These are phyloP conservation scores for Globisporangium heterothallicum DNA, from an alignment of 352 stramenopile species.

Conservation along the genomic window DNA sequence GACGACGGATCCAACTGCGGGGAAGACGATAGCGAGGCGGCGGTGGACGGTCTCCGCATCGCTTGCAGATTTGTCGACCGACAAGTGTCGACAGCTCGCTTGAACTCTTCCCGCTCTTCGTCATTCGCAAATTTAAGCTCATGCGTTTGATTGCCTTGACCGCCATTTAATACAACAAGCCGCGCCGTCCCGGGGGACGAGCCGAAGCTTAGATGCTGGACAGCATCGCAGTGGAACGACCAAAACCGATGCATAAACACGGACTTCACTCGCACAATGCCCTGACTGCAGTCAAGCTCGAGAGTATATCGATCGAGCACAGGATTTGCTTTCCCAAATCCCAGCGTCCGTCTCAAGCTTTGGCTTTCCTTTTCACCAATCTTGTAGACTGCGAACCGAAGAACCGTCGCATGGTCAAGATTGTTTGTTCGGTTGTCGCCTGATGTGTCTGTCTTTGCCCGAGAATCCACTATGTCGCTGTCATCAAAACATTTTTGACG, in stretches of 20 bases:
- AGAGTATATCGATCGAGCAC: conserved; percentile 75
- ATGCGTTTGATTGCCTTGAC: conserved; percentile 44
- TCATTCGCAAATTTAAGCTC: conserved; percentile 77
- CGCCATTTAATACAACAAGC: conserved; percentile 51
- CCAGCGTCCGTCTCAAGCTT: conserved; percentile 51
- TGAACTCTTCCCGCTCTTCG: conserved; percentile 60
- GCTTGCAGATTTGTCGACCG: conserved; percentile 31
- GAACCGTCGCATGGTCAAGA: conserved; percentile 46
- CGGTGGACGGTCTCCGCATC: conserved; percentile 30
- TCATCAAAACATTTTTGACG: conserved; percentile 72
- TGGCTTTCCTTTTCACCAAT: conserved; percentile 53
- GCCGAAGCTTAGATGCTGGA: conserved; percentile 41
- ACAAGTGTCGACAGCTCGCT: conserved; percentile 51
- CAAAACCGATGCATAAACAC: conserved; percentile 82
- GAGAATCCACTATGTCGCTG: conserved; percentile 71
- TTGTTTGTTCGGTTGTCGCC: conserved; percentile 26
- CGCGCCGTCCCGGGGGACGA: conserved; percentile 34
- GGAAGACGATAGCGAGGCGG: conserved; percentile 15
- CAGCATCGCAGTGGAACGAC: conserved; percentile 69
- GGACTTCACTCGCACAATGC: conserved; percentile 69
- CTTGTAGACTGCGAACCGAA: conserved; percentile 73
- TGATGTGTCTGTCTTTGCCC: conserved; percentile 22
- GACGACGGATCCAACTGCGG: conserved; percentile 16
- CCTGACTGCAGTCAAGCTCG: conserved; percentile 66
- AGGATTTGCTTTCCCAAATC: conserved; percentile 64